phyloP scores from a whole-genome alignment of 352 stramenopile genomes.

The Globisporangium paroecandrum region DNA sequence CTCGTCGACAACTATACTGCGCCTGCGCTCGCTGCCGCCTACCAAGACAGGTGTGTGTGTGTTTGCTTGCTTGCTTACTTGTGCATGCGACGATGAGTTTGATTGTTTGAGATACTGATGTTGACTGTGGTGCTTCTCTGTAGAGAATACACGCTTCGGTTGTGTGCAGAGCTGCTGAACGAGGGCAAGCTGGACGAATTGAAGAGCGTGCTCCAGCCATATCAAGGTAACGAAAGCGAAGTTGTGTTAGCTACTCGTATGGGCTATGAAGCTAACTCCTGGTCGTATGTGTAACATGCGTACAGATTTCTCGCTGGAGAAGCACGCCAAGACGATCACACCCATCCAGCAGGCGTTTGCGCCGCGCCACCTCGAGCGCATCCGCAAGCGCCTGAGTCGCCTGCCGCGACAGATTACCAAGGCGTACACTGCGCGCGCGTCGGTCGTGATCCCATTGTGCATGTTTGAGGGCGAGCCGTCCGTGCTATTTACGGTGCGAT shows the following conservation, averaged over 20 bases:
- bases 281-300: neutral
- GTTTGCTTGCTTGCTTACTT: neutral
- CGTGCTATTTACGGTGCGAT: constrained; percentile 95
- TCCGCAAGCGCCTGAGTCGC: constrained; percentile 93
- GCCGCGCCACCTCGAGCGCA: constrained; percentile 85
- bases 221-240: constrained; percentile 39
- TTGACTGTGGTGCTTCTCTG: neutral
- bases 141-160: constrained; percentile 75
- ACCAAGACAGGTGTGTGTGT: constrained; percentile 89
- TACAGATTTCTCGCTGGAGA: constrained; percentile 43
- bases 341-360: constrained; percentile 75
- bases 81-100: neutral
- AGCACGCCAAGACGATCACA: constrained; percentile 42
- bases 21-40: constrained; percentile 90
- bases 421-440: constrained; percentile 87
- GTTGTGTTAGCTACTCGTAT: neutral
- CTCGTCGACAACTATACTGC: constrained; percentile 97
- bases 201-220: constrained; percentile 66
- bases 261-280: neutral
- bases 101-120: neutral
- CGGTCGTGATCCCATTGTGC: constrained; percentile 96
- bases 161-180: constrained; percentile 70
- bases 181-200: constrained; percentile 76
- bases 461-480: constrained; percentile 94
- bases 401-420: constrained; percentile 93